Evolutionary conservation across 176 grass and related monocot genomes (phyloP).

Genomic region (Oryza officinalis): DNA sequence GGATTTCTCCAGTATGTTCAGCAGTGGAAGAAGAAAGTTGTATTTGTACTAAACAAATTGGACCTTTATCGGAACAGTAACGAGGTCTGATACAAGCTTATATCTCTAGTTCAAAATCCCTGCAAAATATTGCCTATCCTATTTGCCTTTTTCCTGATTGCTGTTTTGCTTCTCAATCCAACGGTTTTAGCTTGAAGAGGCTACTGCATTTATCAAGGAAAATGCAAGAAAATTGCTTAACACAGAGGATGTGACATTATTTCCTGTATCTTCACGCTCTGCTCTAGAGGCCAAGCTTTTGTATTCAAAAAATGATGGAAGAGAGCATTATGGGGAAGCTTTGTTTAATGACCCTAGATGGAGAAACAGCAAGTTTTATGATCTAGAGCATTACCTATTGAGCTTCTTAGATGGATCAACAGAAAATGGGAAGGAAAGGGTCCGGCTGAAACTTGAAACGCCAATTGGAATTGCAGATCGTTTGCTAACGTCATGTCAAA

Average conservation of each 20-base stretch:
- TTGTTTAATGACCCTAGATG: conserved; percentile 73
- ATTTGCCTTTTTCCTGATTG: conserved; percentile 23
- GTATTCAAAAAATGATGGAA: conserved; percentile 43
- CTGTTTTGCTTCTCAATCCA: conserved; percentile 40
- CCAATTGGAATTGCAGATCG: conserved; percentile 87
- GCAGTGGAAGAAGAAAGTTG: conserved; percentile 98
- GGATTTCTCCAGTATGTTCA: conserved; percentile 87
- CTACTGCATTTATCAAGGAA: conserved; percentile 82
- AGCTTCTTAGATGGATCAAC: conserved; percentile 96
- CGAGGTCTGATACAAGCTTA: conserved; percentile 63
- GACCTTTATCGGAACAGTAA: conserved; percentile 80
- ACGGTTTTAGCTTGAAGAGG: conserved; percentile 84
- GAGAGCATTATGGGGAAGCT: conserved; percentile 43
- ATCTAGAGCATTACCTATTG: conserved; percentile 77
- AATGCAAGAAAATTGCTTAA: conserved; percentile 77
- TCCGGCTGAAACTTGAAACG: conserved; percentile 87
- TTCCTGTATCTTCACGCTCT: conserved; percentile 88
- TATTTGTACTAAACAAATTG: conserved; percentile 95
- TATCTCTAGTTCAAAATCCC: conserved; percentile 38
- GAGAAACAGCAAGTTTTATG: conserved; percentile 80
- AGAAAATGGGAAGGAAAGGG: conserved; percentile 86
- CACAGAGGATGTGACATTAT: conserved; percentile 69
- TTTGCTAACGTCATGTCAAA: conserved; percentile 84
- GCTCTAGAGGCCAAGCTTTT: conserved; percentile 91
- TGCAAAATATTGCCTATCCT: conserved; percentile 34